Conservation (phyloP, 208 protist genomes). For the Crithidia acanthocephali region DNA sequence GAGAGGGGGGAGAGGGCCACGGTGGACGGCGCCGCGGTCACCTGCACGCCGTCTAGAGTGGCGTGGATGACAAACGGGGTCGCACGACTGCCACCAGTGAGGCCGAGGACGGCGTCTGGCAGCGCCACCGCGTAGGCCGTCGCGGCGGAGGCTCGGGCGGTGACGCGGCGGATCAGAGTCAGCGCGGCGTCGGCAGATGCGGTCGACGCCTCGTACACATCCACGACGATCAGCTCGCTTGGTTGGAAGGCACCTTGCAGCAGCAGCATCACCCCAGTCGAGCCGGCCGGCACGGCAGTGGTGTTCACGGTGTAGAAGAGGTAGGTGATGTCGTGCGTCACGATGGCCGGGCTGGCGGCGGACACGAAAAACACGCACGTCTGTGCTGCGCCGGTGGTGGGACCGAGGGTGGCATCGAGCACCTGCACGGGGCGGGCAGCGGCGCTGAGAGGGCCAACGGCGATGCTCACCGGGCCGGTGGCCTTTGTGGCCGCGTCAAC, state of each 20-base stretch:
- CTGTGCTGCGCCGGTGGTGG: conserved; percentile 21
- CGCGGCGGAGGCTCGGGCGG: conserved; percentile 18
- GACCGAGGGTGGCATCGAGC: conserved; percentile 38
- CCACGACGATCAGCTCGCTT: conserved; percentile 31
- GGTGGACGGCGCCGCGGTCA: conserved; percentile 31
- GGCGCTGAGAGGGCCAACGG: conserved; percentile 30
- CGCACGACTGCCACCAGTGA: neutral
- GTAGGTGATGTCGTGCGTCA: conserved; percentile 17
- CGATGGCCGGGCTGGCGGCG: conserved; percentile 8
- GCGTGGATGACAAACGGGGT: conserved; percentile 33
- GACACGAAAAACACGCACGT: conserved; percentile 67
- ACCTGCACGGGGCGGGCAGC: conserved; percentile 28
- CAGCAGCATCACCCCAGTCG: conserved; percentile 26
- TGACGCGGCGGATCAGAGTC: conserved; percentile 27
- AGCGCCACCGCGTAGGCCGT: conserved; percentile 24
- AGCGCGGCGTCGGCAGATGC: neutral
- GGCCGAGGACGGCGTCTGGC: conserved; percentile 26
- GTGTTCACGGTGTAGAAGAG: conserved; percentile 36
- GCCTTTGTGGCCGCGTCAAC: conserved; percentile 18
- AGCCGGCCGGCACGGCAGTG: conserved; percentile 7
- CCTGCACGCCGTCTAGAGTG: conserved; percentile 42
- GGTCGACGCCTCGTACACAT: conserved; percentile 20
- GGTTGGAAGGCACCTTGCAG: conserved; percentile 35
- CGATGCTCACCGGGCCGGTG: conserved; percentile 17
- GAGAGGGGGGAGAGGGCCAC: conserved; percentile 68